Evolutionary conservation across 805 yeast species (phyloP), one percentile per base, ranked within the genome.

Genomic region (Komagataella populi): DNA sequence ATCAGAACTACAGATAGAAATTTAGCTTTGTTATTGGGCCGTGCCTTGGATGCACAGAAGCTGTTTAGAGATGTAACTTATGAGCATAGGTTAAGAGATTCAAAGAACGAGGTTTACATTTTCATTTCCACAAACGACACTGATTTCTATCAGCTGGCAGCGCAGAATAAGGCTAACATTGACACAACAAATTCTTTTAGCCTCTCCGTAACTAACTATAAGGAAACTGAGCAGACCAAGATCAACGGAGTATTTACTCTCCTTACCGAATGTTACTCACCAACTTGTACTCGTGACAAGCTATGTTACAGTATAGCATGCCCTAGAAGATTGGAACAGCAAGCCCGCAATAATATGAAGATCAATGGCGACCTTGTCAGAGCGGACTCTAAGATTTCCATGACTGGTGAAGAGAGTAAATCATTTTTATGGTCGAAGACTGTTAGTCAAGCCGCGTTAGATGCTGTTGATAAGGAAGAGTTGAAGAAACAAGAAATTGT

Each of bases 241-340:
- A 89, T 88, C 8, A 87, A 87, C 64, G 99, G 99, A 58, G 96
- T 93, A 3, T 93, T 91, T 61, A 91, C 96, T 1, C 70, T 91
- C 46, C 71, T 93, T 55, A 87, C 97, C 0, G 96, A 90, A 61
- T 93, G 99, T 68, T 93, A 93, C 62, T 89, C 97, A 0, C 96
- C 99, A 39, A 93, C 99, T 0, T 93, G 99, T 68, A 83, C 96
- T 4, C 73, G 95, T 50, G 95, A 87, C 60, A 73, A 79, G 39
- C 70, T 91, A 45, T 93, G 99, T 67, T 93, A 93, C 67, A 86
- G 96, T 46, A 90, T 93, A 58, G 95, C 96, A 10, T 93, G 99
- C 68, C 99, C 99, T 14, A 77, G 96, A 57, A 77, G 98, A 55
- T 71, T 93, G 49, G 98, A 91, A 66, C 98, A 93, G 66, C 98